Conservation (phyloP, 1,284 basidiomycete genomes). For the Trichosporon asahii region DNA sequence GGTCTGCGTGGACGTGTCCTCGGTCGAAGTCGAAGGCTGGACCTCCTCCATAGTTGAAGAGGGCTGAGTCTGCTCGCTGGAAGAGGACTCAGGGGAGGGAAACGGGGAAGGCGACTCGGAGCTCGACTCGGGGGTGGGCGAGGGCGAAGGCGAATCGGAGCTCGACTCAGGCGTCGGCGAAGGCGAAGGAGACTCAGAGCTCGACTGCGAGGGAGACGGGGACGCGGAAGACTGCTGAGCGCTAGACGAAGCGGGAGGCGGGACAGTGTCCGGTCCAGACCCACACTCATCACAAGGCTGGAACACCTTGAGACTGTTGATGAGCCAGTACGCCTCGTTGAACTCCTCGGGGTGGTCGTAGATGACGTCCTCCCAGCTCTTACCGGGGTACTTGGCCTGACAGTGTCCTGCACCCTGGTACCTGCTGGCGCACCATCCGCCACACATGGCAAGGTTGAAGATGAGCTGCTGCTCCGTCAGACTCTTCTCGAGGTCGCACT, state of each 20-base stretch:
- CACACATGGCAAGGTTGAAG: conserved; percentile 50
- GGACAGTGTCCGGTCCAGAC: not conserved
- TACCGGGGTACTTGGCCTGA: conserved; percentile 8
- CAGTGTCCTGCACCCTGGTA: not conserved
- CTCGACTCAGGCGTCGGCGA: not conserved
- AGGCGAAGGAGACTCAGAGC: not conserved
- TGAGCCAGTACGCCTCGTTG: conserved; percentile 62
- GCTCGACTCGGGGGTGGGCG: not conserved
- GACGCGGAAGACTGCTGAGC: not conserved
- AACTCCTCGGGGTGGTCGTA: conserved; percentile 58
- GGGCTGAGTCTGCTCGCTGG: not conserved
- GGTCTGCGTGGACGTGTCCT: not conserved
- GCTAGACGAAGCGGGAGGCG: not conserved
- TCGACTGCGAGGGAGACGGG: not conserved
- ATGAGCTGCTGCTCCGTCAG: conserved; percentile 24
- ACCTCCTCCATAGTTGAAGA: not conserved
- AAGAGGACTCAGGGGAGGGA: not conserved
- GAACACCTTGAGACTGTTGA: conserved; percentile 49
- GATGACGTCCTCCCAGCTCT: conserved; percentile 12
- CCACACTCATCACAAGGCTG: not conserved
- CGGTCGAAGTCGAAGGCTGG: not conserved
- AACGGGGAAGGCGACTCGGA: not conserved
- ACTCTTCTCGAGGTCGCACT: not conserved
- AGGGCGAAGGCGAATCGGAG: not conserved
- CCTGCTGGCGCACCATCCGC: conserved; percentile 37